Evolutionary conservation across 2,329 filamentous ascomycete species (phyloP), one percentile per base, ranked within the genome.

Genomic region (Calonectria leucothoes): DNA sequence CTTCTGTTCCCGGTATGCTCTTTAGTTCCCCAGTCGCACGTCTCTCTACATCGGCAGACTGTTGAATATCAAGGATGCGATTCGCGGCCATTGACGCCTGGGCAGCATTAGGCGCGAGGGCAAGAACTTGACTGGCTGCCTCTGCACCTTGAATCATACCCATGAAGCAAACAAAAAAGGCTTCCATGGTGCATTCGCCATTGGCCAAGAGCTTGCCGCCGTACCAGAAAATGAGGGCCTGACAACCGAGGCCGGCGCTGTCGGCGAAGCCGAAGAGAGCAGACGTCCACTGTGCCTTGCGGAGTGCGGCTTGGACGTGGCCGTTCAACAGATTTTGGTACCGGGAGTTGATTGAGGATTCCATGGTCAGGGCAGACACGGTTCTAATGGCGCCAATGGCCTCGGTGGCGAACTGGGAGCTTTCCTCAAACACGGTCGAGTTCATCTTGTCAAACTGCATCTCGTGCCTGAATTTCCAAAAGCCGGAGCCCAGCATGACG

Each of bases 381-480:
- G 92, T 93, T n/a, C 91, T 85, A 72, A 93, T 91, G 0, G 91
- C 91, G 2, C 89, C 87, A 5, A 93, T 90, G 2, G 91, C 89
- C 77, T 93, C 92, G 0, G 90, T 87, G 1, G 91, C 91, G 72
- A 93, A 93, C 71, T 92, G 88, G 0, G 91, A 91, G 75, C 90
- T 92, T 48, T 90, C 87, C 11, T 86, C 86, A 77, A 92, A 93
- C 0, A 92, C 88, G 2, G 85, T 85, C 1, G 89, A 86, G 55
- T 91, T 92, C 83, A 91, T 87, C 52, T 87, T 83, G 55, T 92
- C 90, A 45, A 93, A 91, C 64, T 90, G 85, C 14, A 87, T 80
- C 77, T 91, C 89, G 1, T 89, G 84, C 17, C 86, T 82, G 39
- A 90, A 82, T 70, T 80, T 82, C 78, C 81, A 84, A 82, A 67